Base-by-base conservation (phyloP, 441 rosid genomes). In the Croton laevigatus region DNA sequence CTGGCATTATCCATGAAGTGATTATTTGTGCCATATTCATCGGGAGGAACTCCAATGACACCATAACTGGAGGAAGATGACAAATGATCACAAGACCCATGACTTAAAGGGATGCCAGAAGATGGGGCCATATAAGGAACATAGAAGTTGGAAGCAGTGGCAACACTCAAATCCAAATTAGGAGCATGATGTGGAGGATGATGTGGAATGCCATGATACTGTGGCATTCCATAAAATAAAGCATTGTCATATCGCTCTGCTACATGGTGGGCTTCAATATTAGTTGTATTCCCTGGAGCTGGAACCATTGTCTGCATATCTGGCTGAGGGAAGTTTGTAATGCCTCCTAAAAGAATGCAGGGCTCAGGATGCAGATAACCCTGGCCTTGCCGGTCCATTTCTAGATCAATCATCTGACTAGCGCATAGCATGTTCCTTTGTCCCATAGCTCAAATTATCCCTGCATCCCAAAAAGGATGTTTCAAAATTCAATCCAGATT, bases 1-100 rank as follows among this genome's bases (percentile, higher is more conserved):
- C 88, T 86, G 38, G 79, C 75, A 57, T 81, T 75, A 69, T 87
- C 90, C 87, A 84, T 77, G 62, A 79, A 81, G 65, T 80, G 82
- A 36, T 61, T 69, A 65, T 75, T 81, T 73, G 83, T 83, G 63
- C 85, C 91, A 70, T 83, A 80, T 48, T 85, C 91, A 66, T 81
- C 89, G 11, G 81, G 78, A 65, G 88, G 68, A 71, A 74, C 86
- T 78, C 92, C 94, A 71, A 76, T 65, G 61, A 78, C 80, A 55
- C 84, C 78, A 42, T 80, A 81, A 74, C 77, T 84, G 80, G 85
- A 79, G 51, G 81, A 80, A 67, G 87, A 73, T 59, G 83, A 77
- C 54, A 80, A 60, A 62, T 82, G 87, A 80, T 84, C 86, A 23
- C 84, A 65, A 10, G 86, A 75, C 27, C 84, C 82, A 71, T 81